These are phyloP conservation scores for Pleurotus tuoliensis DNA, from an alignment of 768 basidiomycete genomes.

Conservation along the genomic window DNA sequence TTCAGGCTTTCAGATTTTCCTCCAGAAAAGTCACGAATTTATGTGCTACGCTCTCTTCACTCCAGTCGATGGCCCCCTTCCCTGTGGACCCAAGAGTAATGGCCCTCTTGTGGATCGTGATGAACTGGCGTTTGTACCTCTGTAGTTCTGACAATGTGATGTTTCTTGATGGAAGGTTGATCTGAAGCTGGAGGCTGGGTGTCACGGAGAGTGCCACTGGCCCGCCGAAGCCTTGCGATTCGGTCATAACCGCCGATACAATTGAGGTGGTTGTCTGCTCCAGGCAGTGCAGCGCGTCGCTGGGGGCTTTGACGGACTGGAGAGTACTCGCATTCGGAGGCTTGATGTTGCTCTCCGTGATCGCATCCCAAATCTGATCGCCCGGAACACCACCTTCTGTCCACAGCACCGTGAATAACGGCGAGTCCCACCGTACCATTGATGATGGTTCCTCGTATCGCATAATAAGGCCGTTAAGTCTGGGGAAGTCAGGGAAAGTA, in stretches of 20 bases:
- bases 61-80: constrained; percentile 74
- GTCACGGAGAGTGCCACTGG: constrained; percentile 43
- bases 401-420: constrained; percentile 83
- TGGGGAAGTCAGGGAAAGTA: constrained; percentile 22
- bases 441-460: constrained; percentile 96
- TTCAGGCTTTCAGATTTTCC: constrained; percentile 55
- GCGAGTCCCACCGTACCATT: constrained; percentile 99
- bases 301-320: constrained; percentile 78
- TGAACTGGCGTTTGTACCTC: constrained; percentile 87
- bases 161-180: constrained; percentile 65
- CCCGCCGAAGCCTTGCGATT: constrained; percentile 52
- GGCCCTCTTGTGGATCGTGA: constrained; percentile 84
- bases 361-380: constrained; percentile 73
- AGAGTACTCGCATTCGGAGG: constrained; percentile 85
- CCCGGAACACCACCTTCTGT: constrained; percentile 63
- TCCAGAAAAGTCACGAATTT: constrained; percentile 74
- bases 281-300: constrained; percentile 83
- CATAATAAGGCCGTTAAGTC: constrained; percentile 81
- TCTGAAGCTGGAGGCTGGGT: constrained; percentile 33
- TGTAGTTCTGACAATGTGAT: constrained; percentile 87
- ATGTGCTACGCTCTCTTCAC: constrained; percentile 59
- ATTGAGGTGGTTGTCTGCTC: constrained; percentile 71
- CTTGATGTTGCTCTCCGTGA: constrained; percentile 77
- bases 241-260: constrained; percentile 67
- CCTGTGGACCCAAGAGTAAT: constrained; percentile 80